Conservation (phyloP, 257 asterid species). For the Lithospermum erythrorhizon region DNA sequence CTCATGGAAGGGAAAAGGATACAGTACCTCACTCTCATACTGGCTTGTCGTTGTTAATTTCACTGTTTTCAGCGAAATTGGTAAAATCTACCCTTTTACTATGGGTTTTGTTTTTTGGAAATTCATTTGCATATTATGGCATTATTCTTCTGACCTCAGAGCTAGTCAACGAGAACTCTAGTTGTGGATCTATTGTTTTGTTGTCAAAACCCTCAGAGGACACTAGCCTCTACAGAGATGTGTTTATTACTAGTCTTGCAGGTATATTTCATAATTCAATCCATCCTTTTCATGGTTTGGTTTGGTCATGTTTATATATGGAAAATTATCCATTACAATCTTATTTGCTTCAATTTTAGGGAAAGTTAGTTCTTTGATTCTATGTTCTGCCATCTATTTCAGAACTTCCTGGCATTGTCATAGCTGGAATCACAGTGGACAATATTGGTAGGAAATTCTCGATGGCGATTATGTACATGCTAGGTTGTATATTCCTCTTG, state of each 20-base stretch:
- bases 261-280: conserved; percentile 23
- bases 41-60: conserved; percentile 24
- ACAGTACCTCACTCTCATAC: conserved; percentile 18
- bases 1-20: conserved; percentile 8
- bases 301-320: neutral
- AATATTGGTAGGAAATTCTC: conserved; percentile 28
- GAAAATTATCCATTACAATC: neutral
- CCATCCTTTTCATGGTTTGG: neutral
- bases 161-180: conserved; percentile 36
- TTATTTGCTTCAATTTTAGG: neutral
- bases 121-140: conserved; percentile 59
- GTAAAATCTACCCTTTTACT: conserved; percentile 40
- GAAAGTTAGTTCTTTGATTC: neutral
- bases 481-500: conserved; percentile 16
- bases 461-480: conserved; percentile 17
- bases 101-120: conserved; percentile 56
- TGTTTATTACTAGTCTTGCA: conserved; percentile 63
- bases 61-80: conserved; percentile 40
- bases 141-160: conserved; percentile 68
- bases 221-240: conserved; percentile 40
- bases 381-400: neutral
- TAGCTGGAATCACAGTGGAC: conserved; percentile 22
- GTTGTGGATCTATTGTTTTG: conserved; percentile 21
- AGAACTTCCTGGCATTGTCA: conserved; percentile 25
- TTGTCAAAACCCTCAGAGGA: conserved; percentile 27